Base-by-base conservation (phyloP, 176 grass and related monocot genomes). In the Bolboschoenus planiculmis region DNA sequence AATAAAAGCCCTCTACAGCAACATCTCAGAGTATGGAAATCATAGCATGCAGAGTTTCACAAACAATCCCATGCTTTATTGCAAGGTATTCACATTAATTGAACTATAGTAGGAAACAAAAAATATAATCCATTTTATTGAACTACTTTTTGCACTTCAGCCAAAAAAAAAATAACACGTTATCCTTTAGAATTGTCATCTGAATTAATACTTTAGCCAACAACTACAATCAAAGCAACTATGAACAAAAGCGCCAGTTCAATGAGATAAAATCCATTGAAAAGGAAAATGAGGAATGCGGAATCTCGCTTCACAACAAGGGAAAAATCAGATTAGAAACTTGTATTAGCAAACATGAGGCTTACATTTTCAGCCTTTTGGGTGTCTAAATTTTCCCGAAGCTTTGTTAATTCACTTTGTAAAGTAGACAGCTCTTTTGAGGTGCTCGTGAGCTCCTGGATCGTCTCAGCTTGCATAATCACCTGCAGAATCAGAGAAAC, bases 361-460 rank as follows among this genome's bases (percentile, higher is more conserved):
- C 62, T 87, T 91, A 99, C 96, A 93, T 93, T 99, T 90, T 93
- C 89, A 90, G 75, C 70, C 87, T 87, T 95, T 9, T 90, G 91
- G 61, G 42, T 77, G 84, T 99, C 96, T 81, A 91, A 80, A 85
- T 90, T 91, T 59, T 93, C 87, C 15, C 86, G 89, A 80, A 99
- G 84, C 72, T 86, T 86, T 78, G 86, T 48, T 2, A 91, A 88
- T 89, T 99, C 96, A 56, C 82, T 61, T 86, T 99, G 96, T 79
- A 99, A 87, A 55, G 75, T 82, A 86, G 93, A 95, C 82, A 99
- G 76, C 15, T 95, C 89, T 66, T 91, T 99, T 79, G 96, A 99
- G 75, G 93, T 91, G 88, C 78, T 99, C 83, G 96, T 93, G 83
- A 99, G 82, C 87, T 99, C 96, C 83, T 95, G 92, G 83, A 99